Conservation (phyloP, 176 grass and related monocot species). For the Raddia distichophylla region DNA sequence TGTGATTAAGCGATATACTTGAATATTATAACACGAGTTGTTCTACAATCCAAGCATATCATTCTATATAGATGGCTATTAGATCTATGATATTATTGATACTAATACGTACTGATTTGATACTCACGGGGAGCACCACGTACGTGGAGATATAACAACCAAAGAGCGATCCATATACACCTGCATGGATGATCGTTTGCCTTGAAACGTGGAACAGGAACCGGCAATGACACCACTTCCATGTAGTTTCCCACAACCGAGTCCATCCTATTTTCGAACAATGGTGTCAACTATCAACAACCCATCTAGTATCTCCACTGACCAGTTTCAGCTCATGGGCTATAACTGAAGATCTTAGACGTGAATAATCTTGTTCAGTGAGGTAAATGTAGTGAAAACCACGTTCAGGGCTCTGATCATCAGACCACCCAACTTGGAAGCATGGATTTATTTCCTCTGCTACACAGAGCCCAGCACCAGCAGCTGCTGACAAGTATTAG, state of each 20-base stretch:
- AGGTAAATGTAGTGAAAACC: conserved; percentile 98
- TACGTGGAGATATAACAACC: too few relatives aligned
- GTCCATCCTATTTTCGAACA: conserved; percentile 87
- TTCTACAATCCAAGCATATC: too few relatives aligned
- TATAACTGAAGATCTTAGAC: conserved; percentile 81
- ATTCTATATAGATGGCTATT: too few relatives aligned
- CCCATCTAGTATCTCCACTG: conserved; percentile 89
- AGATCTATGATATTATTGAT: too few relatives aligned
- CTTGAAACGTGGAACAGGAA: conserved; percentile 52
- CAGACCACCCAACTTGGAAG: conserved; percentile 92
- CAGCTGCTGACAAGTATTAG: conserved; percentile 91
- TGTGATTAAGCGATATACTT: too few relatives aligned
- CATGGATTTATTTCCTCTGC: conserved; percentile 92
- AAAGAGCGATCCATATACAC: too few relatives aligned
- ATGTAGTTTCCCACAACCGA: conserved; percentile 91
- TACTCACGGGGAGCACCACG: too few relatives aligned
- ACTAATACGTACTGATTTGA: too few relatives aligned
- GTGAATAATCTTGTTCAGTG: conserved; percentile 72
- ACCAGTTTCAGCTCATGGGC: conserved; percentile 88
- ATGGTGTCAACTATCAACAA: conserved; percentile 69
- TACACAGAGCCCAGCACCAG: conserved; percentile 88
- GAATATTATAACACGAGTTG: too few relatives aligned
- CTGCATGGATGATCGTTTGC: too few relatives aligned
- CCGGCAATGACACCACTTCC: conserved; percentile 97
- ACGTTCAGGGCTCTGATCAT: conserved; percentile 84